Evolutionary conservation across 495 filamentous ascomycete genomes (phyloP), one percentile per base, ranked within the genome.

Genomic region (Amorphotheca resinae): DNA sequence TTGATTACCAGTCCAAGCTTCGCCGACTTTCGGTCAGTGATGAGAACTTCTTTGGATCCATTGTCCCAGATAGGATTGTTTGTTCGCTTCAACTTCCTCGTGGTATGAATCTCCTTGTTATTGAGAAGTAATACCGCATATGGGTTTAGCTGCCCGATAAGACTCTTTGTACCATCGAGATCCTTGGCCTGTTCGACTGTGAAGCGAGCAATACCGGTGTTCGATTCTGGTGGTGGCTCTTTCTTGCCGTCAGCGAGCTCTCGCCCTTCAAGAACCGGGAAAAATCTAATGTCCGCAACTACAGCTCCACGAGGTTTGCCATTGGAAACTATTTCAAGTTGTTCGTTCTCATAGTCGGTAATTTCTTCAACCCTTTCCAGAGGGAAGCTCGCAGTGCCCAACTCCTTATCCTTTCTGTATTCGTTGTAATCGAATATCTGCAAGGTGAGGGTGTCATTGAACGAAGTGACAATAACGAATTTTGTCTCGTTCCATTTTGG

Each of bases 401-500:
- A 77, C 56, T 93, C 85, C 68, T 95, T 95, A 62, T 96, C 87
- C 66, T 96, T 96, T 45, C 91, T 76, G 60, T 77, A 80, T 37
- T 95, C 93, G 49, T 99, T 99, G 72, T 77, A 96, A 62, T 99
- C 91, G 53, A 73, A 95, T 21, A 93, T 57, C 22, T 80, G 73
- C 32, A 96, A 66, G 20, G 86, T 87, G 45, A 99, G 68, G 12
- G 80, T 66, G 55, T 96, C 91, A 35, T 81, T 80, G 49, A 91
- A 79, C 16, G 84, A 93, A 6, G 84, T 89, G 51, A 99, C 72
- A 45, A 96, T 88, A 48, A 95, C 73, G 57, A 94, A 93, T 53
- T 94, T 76, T 0, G 93, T 99, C 59, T 96, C 91, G 55, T 87
- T 87, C 93, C 93, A 99, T 49, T 80, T 74, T 5, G 91, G 91